phyloP scores from a whole-genome alignment of 192 early-diverging fungal genomes.

The Jimgerdemannia lactiflua region DNA sequence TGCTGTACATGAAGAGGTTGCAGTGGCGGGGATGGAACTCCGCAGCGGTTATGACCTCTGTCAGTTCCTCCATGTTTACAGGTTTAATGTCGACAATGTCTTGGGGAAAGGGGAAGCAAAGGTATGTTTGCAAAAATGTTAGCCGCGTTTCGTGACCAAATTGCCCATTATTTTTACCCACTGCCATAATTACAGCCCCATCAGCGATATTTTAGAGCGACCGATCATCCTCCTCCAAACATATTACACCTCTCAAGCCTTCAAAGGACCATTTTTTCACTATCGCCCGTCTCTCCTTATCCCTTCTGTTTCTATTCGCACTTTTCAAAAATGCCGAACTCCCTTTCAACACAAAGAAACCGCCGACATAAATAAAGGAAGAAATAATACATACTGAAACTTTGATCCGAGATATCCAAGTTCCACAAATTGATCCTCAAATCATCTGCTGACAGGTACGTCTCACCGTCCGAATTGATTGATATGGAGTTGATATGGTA shows the following conservation, averaged over 20 bases:
- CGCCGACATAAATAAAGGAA: background rate
- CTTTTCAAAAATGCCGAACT: too few relatives aligned
- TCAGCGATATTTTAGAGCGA: too few relatives aligned
- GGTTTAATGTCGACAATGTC: slow-evolving; percentile 99
- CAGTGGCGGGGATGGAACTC: slow-evolving; percentile 97
- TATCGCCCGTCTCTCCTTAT: too few relatives aligned
- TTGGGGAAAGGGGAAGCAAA: slow-evolving; percentile 14
- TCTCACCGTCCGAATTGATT: slow-evolving; percentile 98
- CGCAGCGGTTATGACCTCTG: slow-evolving; percentile 97
- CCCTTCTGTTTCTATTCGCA: too few relatives aligned
- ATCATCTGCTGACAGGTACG: slow-evolving; percentile 97
- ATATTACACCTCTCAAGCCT: too few relatives aligned
- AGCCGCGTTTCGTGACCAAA: too few relatives aligned
- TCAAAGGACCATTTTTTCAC: too few relatives aligned
- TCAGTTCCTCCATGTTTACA: slow-evolving; percentile 99
- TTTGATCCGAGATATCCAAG: slow-evolving; percentile 94
- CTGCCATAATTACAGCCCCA: too few relatives aligned
- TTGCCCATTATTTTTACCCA: too few relatives aligned
- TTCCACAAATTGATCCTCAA: slow-evolving; percentile 99
- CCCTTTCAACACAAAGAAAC: background rate
- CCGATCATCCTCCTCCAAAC: too few relatives aligned
- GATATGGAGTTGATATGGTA: slow-evolving; percentile 99
- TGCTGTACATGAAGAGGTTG: slow-evolving; percentile 98
- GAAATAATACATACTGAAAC: slow-evolving; percentile 68
- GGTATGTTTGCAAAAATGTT: too few relatives aligned